A percentile compares a stretch with the other conserved stretches of the same genome.
These are phyloP conservation scores for Peziza echinospora DNA, from an alignment of 495 filamentous ascomycete species.

Conservation along the genomic window DNA sequence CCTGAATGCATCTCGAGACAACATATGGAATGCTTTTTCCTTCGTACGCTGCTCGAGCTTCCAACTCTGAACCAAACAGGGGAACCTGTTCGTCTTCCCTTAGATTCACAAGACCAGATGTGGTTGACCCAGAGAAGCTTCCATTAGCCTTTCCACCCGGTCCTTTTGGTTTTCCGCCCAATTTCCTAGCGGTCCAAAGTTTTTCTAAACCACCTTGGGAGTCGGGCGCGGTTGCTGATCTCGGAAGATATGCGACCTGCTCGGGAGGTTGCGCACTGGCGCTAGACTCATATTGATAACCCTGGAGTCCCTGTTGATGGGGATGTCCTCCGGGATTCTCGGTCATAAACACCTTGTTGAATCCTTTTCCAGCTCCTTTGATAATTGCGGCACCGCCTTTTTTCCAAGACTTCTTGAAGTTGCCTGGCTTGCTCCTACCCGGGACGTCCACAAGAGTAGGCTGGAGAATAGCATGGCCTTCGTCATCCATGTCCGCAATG, in stretches of 20 bases:
- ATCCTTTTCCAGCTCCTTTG: slow-evolving; percentile 80
- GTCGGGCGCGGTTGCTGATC: slow-evolving; percentile 12
- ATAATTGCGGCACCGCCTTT: slow-evolving; percentile 81
- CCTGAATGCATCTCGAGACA: slow-evolving; percentile 84
- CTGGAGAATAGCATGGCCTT: slow-evolving; percentile 51
- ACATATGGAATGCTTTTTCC: slow-evolving; percentile 74
- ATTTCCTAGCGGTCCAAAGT: slow-evolving; percentile 20
- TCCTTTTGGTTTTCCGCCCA: slow-evolving; percentile 12
- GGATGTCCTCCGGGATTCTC: slow-evolving; percentile 28
- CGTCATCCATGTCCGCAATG: slow-evolving; percentile 27
- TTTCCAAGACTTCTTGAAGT: slow-evolving; percentile 88
- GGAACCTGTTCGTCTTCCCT: slow-evolving; percentile 8
- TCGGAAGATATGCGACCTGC: slow-evolving; percentile 24
- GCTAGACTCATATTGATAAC: slow-evolving; percentile 27
- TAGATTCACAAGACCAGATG: background rate
- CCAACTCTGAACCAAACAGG: slow-evolving; percentile 81
- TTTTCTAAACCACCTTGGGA: slow-evolving; percentile 14
- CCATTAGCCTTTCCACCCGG: background rate
- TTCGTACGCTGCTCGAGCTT: slow-evolving; percentile 70
- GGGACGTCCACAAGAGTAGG: slow-evolving; percentile 40
- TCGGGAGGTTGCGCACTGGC: slow-evolving; percentile 13
- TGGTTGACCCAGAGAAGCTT: background rate
- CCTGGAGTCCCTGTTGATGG: slow-evolving; percentile 20
- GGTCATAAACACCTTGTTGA: slow-evolving; percentile 32
- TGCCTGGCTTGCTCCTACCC: slow-evolving; percentile 13